Conservation (phyloP, 2,329 filamentous ascomycete species). For the Pseudocercospora pini-densiflorae region DNA sequence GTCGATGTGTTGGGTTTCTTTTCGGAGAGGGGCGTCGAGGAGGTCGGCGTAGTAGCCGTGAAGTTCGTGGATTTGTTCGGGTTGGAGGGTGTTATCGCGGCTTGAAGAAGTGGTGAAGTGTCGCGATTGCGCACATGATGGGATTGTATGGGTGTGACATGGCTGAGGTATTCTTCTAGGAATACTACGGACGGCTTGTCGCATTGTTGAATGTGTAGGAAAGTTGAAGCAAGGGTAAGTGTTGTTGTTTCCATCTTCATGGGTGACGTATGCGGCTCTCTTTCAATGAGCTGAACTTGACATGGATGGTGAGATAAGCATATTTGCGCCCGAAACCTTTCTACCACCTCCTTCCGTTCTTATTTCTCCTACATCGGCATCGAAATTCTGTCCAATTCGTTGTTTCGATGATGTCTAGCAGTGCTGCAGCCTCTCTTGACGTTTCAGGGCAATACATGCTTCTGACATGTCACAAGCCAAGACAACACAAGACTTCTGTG, state of each 20-base stretch:
- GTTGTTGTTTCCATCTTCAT: background rate
- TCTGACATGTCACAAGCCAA: no score
- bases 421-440: background rate
- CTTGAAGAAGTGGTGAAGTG: background rate
- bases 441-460: no score
- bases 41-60: slow-evolving; percentile 36
- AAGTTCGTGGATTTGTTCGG: slow-evolving; percentile 35
- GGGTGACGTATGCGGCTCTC: background rate
- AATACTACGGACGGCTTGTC: slow-evolving; percentile 15
- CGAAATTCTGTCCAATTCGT: background rate
- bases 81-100: slow-evolving; percentile 28
- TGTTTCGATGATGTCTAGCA: background rate
- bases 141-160: background rate
- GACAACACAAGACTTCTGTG: no score
- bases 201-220: slow-evolving; percentile 21
- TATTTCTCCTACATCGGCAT: background rate
- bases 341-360: background rate
- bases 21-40: slow-evolving; percentile 30
- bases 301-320: background rate
- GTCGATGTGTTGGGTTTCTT: slow-evolving; percentile 21
- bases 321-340: background rate
- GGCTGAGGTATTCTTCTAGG: slow-evolving; percentile 2
- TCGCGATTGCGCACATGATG: slow-evolving; percentile 7
- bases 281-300: background rate
- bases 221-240: background rate